phyloP scores from a whole-genome alignment of 768 basidiomycete species.

The Panaeolus papilionaceus region DNA sequence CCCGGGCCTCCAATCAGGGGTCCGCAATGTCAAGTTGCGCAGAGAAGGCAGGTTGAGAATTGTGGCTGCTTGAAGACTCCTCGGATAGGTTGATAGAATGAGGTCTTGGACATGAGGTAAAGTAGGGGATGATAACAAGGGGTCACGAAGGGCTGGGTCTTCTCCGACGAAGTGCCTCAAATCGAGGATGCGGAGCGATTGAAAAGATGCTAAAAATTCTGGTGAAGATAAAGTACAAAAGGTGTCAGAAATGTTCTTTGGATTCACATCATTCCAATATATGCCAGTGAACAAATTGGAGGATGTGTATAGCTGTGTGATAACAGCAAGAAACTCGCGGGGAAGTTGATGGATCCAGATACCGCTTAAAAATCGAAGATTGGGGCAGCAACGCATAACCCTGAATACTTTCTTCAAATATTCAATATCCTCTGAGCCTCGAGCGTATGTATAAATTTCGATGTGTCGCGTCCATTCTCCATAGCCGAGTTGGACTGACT shows the following conservation, averaged over 20 bases:
- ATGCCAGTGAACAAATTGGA: slow-evolving; percentile 44
- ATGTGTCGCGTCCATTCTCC: slow-evolving; percentile 56
- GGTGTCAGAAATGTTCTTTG: slow-evolving; percentile 12
- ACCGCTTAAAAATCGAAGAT: slow-evolving; percentile 51
- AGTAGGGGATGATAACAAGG: slow-evolving; percentile 28
- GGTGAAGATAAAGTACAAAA: slow-evolving; percentile 33
- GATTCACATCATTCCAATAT: slow-evolving; percentile 43
- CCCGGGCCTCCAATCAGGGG: slow-evolving; percentile 27
- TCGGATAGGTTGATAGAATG: slow-evolving; percentile 46
- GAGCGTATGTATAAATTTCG: slow-evolving; percentile 52
- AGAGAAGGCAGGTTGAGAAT: slow-evolving; percentile 48
- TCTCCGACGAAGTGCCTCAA: slow-evolving; percentile 46
- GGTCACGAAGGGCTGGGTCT: slow-evolving; percentile 26
- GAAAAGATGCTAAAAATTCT: slow-evolving; percentile 47
- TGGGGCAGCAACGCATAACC: slow-evolving; percentile 52
- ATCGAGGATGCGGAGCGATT: slow-evolving; percentile 50
- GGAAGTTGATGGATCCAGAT: slow-evolving; percentile 53
- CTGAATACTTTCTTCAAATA: slow-evolving; percentile 50
- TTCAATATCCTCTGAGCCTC: slow-evolving; percentile 41
- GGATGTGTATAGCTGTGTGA: slow-evolving; percentile 46
- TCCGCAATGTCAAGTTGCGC: slow-evolving; percentile 47
- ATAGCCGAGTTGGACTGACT: slow-evolving; percentile 28
- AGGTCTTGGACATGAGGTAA: slow-evolving; percentile 51
- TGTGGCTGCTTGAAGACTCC: slow-evolving; percentile 45
- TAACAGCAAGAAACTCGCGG: slow-evolving; percentile 46